These are phyloP conservation scores for Candolleomyces efflorescens DNA, from an alignment of 768 basidiomycete genomes.

Conservation along the genomic window DNA sequence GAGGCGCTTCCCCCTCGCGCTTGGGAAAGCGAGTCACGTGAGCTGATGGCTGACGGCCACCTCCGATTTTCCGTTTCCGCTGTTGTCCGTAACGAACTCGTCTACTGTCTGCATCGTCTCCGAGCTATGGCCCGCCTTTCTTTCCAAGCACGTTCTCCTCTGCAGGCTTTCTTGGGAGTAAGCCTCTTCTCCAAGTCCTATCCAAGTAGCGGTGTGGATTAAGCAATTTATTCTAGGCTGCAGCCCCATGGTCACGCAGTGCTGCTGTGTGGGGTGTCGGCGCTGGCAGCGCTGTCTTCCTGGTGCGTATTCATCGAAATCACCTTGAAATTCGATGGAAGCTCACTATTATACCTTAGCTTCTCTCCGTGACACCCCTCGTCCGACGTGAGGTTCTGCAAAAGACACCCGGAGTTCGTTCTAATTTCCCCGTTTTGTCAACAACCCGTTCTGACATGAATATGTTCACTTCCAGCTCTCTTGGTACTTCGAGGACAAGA, in stretches of 20 bases:
- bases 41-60: constrained; percentile 21
- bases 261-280: constrained; percentile 71
- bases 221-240: constrained; percentile 27
- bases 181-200: constrained; percentile 12
- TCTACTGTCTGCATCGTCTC: not conserved
- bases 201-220: not conserved
- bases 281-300: constrained; percentile 59
- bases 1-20: too few relatives aligned
- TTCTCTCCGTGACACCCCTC: constrained; percentile 82
- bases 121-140: constrained; percentile 38
- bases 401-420: constrained; percentile 69
- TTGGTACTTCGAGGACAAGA: constrained; percentile 73
- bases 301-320: constrained; percentile 41
- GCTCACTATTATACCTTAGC: constrained; percentile 28
- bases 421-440: constrained; percentile 2
- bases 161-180: constrained; percentile 34
- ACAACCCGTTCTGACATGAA: not conserved
- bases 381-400: constrained; percentile 70
- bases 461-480: constrained; percentile 45
- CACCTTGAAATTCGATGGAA: not conserved
- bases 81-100: constrained; percentile 10
- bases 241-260: constrained; percentile 56
- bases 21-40: constrained; percentile 12
- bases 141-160: constrained; percentile 35
- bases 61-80: constrained; percentile 26